phyloP scores from a whole-genome alignment of 169 alveolate species.

The Toxoplasma gondii region DNA sequence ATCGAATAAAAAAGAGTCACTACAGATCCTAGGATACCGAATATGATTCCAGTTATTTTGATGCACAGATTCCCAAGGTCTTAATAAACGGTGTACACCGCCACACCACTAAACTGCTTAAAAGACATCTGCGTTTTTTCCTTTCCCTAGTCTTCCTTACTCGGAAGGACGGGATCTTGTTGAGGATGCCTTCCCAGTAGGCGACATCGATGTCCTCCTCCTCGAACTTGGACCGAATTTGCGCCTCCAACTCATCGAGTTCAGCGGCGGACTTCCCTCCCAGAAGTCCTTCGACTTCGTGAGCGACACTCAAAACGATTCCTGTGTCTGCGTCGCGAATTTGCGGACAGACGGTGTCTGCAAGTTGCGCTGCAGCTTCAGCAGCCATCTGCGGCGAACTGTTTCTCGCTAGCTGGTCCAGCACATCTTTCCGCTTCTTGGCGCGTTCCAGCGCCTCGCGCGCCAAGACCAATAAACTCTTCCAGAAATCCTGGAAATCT shows the following conservation, averaged over 20 bases:
- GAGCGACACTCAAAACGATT: conserved; percentile 50
- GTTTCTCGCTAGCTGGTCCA: conserved; percentile 39
- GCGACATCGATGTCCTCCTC: conserved; percentile 65
- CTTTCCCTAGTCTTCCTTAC: neutral
- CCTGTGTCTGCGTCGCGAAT: conserved; percentile 60
- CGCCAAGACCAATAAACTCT: conserved; percentile 38
- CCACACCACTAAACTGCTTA: too few relatives aligned
- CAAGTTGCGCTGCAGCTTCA: conserved; percentile 57
- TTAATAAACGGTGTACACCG: too few relatives aligned
- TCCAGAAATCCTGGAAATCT: conserved; percentile 66
- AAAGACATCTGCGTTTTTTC: neutral
- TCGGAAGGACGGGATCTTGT: conserved; percentile 62
- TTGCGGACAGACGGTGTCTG: conserved; percentile 5
- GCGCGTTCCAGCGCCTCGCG: conserved; percentile 50
- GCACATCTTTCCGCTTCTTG: conserved; percentile 29
- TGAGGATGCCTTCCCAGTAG: conserved; percentile 69
- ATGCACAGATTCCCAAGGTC: too few relatives aligned
- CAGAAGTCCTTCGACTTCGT: conserved; percentile 53
- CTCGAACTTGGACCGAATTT: conserved; percentile 51
- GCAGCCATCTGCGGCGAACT: conserved; percentile 58
- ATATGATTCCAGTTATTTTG: too few relatives aligned
- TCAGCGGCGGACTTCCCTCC: conserved; percentile 50
- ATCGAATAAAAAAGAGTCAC: too few relatives aligned
- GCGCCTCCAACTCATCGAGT: conserved; percentile 49
- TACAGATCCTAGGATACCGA: too few relatives aligned